These are phyloP conservation scores for Auricularia auricula-judae DNA, from an alignment of 768 basidiomycete genomes.

Conservation along the genomic window DNA sequence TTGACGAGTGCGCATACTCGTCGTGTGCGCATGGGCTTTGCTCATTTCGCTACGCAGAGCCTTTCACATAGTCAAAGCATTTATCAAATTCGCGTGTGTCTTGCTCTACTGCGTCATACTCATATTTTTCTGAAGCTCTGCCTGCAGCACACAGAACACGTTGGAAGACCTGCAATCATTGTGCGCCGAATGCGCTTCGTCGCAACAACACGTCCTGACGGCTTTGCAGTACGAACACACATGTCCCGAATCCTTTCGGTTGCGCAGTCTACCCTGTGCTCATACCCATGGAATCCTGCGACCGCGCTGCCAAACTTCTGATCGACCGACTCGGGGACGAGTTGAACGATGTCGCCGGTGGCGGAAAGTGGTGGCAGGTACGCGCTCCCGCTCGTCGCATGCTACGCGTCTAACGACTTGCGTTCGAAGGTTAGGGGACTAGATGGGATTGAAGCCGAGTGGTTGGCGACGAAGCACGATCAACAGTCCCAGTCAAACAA, in stretches of 20 bases:
- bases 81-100: conserved; percentile 39
- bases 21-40: background rate
- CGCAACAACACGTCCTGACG: background rate
- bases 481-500: conserved; percentile 15
- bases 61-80: conserved; percentile 62
- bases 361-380: conserved; percentile 97
- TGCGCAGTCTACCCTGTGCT: conserved; percentile 59
- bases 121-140: background rate
- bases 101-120: background rate
- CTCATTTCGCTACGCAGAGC: conserved; percentile 27
- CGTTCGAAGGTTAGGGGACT: conserved; percentile 28
- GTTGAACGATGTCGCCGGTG: conserved; percentile 69
- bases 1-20: conserved; percentile 43
- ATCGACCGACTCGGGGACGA: conserved; percentile 69
- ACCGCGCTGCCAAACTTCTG: conserved; percentile 59
- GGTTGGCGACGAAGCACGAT: conserved; percentile 29
- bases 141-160: conserved; percentile 41
- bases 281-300: conserved; percentile 66
- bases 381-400: conserved; percentile 21
- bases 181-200: conserved; percentile 20
- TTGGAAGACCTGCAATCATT: conserved; percentile 66
- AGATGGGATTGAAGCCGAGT: conserved; percentile 56
- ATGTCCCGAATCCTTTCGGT: conserved; percentile 79
- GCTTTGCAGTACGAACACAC: conserved; percentile 49
- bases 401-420: background rate